Evolutionary conservation across 2,329 filamentous ascomycete species (phyloP).

Genomic region (Colletotrichum sp.): DNA sequence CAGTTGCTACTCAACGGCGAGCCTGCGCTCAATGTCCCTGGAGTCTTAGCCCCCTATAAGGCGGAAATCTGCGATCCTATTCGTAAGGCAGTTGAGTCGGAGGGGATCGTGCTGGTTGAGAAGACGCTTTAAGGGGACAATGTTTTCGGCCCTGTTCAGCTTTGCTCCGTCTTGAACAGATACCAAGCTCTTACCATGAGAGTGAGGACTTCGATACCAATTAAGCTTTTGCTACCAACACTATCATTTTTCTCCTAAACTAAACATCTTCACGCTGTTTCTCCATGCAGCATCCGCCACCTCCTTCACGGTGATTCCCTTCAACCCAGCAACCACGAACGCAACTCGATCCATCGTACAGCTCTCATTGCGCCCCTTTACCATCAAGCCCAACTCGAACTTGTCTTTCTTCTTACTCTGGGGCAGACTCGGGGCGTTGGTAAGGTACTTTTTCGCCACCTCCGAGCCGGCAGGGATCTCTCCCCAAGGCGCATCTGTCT

Average conservation of each 20-base stretch:
- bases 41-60: constrained; percentile 79
- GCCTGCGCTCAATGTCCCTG: constrained; percentile 69
- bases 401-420: constrained; percentile 54
- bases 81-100: constrained; percentile 78
- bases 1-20: constrained; percentile 75
- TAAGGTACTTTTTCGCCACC: constrained; percentile 46
- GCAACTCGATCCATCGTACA: constrained; percentile 53
- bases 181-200: not conserved
- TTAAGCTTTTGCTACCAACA: not conserved
- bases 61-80: constrained; percentile 74
- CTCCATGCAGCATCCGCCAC: constrained; percentile 42
- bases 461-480: constrained; percentile 40
- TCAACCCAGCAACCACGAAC: constrained; percentile 52
- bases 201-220: not conserved
- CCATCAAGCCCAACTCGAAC: constrained; percentile 48
- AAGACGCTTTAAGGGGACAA: constrained; percentile 51
- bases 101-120: constrained; percentile 75
- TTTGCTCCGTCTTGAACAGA: not conserved
- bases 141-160: not conserved
- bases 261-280: constrained; percentile 38
- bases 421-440: constrained; percentile 39
- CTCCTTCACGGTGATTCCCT: constrained; percentile 45
- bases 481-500: constrained; percentile 56
- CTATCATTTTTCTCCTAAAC: not conserved
- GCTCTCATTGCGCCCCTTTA: constrained; percentile 58